Evolutionary conservation across 768 basidiomycete genomes (phyloP).

Genomic region (Mycena crocata): DNA sequence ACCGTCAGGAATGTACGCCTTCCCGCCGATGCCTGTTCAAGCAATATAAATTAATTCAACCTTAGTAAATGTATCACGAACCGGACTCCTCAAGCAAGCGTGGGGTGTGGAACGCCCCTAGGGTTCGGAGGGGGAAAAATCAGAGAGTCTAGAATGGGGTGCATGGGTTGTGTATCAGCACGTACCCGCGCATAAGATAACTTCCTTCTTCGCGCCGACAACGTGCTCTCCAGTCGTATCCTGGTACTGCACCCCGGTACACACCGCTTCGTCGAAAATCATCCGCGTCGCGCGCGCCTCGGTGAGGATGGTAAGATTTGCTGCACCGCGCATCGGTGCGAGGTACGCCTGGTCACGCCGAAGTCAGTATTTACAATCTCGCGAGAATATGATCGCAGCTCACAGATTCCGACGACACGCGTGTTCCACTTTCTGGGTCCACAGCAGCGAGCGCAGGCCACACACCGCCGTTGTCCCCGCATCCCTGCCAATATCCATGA

Average conservation of each 20-base stretch:
- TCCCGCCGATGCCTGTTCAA: background rate
- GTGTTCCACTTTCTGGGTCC: background rate
- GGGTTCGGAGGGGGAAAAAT: background rate
- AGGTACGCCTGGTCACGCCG: slow-evolving; percentile 6
- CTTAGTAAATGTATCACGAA: background rate
- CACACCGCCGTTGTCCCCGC: slow-evolving; percentile 5
- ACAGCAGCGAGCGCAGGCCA: slow-evolving; percentile 11
- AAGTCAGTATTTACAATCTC: background rate
- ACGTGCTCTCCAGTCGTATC: background rate
- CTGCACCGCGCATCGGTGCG: background rate
- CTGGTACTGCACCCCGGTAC: background rate
- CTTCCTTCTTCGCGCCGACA: slow-evolving; percentile 2
- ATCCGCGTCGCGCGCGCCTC: background rate
- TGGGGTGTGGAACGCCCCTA: slow-evolving; percentile 5
- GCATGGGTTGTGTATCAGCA: background rate
- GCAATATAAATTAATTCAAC: background rate
- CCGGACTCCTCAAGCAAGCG: slow-evolving; percentile 10
- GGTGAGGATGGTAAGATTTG: background rate
- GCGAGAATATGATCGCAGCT: background rate
- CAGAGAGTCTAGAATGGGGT: background rate
- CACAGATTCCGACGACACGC: slow-evolving; percentile 1
- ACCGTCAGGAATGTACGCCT: too few relatives aligned
- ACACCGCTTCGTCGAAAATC: background rate
- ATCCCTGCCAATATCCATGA: background rate
- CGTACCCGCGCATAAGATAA: slow-evolving; percentile 13